phyloP scores from a whole-genome alignment of 2,329 filamentous ascomycete species.

The Alternaria sp. region DNA sequence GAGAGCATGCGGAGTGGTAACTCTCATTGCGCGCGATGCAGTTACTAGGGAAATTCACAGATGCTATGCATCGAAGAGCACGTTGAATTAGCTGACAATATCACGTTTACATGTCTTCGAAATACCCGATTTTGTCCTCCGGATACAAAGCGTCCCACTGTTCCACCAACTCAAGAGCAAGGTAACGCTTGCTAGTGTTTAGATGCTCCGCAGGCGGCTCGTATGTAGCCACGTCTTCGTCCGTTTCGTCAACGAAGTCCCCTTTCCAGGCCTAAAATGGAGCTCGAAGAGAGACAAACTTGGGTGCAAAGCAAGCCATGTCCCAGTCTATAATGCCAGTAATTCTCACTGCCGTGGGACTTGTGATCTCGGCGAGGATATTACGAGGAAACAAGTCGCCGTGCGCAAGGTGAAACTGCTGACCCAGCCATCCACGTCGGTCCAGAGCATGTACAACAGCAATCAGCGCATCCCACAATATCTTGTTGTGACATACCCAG shows the following conservation, averaged over 20 bases:
- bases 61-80: not conserved
- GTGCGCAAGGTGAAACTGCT: slow-evolving; percentile 26
- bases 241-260: not conserved
- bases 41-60: too few species aligned
- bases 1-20: too few species aligned
- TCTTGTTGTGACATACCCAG: not conserved
- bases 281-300: slow-evolving; percentile 29
- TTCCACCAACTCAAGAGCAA: not conserved
- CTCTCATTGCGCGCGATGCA: too few species aligned
- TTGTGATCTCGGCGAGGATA: slow-evolving; percentile 32
- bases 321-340: slow-evolving; percentile 48
- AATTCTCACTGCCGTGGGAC: slow-evolving; percentile 9
- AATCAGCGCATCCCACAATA: slow-evolving; percentile 1
- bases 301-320: slow-evolving; percentile 39
- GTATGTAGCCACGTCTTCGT: slow-evolving; percentile 3
- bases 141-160: slow-evolving; percentile 6
- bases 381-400: slow-evolving; percentile 43
- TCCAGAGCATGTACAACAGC: slow-evolving; percentile 4
- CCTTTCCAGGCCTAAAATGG: slow-evolving; percentile 17
- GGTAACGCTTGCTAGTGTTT: not conserved
- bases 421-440: slow-evolving; percentile 8
- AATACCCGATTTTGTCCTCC: not conserved
- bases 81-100: not conserved
- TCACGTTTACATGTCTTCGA: not conserved
- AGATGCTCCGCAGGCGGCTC: not conserved